Evolutionary conservation across 75 land plant species (phyloP), one percentile per base, ranked within the genome.

Genomic region (Ceratopteris richardii): DNA sequence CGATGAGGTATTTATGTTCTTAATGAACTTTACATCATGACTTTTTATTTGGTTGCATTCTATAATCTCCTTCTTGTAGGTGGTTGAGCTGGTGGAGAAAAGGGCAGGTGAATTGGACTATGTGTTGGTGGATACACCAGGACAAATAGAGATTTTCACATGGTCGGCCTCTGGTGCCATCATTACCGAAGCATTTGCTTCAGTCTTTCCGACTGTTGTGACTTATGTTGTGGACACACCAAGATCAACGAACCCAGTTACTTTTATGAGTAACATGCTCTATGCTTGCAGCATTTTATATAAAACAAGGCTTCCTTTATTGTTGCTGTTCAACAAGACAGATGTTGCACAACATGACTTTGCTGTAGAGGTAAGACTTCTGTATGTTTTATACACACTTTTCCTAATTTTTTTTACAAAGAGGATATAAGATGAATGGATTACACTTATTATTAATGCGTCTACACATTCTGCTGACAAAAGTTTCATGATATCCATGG

Each of bases 111-210:
- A 95, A 46, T 81, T 95, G 58, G 99, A 95, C 64, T 87, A 90
- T 68, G 99, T 95, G 31, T 77, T 95, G 57, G 91, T 95, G 18
- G 99, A 95, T 65, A 95, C 99, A 19, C 99, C 99, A 39, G 99
- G 99, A 29, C 99, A 95, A 57, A 95, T 95, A 61, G 99, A 95
- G 63, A 95, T 95, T 57, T 95, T 95, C 70, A 95, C 99, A 30
- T 95, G 99, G 99, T 95, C 99, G 40, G 99, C 99, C 20, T 95
- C 99, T 26, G 99, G 99, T 40, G 82, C 97, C 2, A 95, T 95
- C 20, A 86, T 95, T 19, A 91, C 97, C 21, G 99, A 95, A 69
- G 91, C 96, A 44, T 95, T 95, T 79, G 99, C 99, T 37, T 95
- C 97, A 0, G 86, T 92, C 0, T 95, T 95, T 64, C 99, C 99